Base-by-base conservation (phyloP, 1,284 basidiomycete species). In the Trichosporon sp. region DNA sequence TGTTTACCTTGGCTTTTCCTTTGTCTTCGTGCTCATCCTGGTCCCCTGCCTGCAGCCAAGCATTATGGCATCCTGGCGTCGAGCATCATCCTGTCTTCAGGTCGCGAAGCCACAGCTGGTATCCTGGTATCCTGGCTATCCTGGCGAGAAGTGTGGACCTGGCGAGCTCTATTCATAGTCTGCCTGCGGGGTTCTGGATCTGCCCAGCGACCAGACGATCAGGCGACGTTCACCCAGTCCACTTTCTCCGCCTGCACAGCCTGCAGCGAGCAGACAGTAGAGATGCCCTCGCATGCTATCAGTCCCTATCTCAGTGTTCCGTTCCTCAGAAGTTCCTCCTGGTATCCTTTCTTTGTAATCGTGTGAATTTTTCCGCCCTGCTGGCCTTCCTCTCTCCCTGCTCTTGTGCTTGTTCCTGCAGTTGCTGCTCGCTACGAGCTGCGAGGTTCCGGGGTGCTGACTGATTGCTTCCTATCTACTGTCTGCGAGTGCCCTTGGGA, bases 131-230 rank as follows among this genome's bases (percentile, higher is more conserved):
- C 19, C 10, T 26, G 19, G 21, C 16, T 7, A 10, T 21, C 35
- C 19, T 54, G 51, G 6, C 51, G 35, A 37, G 35, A 37, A 37
- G 6, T 7, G 35, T 37, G 35, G 35, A 37, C 35, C 35, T 37
- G 35, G 38, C 38, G 12, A 40, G 51, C 51, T 46, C 43, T 54
- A 54, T 54, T 54, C 51, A 46, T 54, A 54, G 51, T 54, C 7
- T 26, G 2, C 6, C 51, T 16, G n/a, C 26, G 51, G 21, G 51
- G 21, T 16, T 54, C 51, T 11, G 21, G 51, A 54, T 54, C 51
- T 26, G 14, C 43, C 11, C 14, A 11, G 16, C 51, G 51, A 54
- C 6, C 51, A 19, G 21, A 19, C 51, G 51, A 8, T 10, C 48
- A 10, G 16, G 51, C 51, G 51, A 54, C 43, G 43, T 46, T 14